Conservation (phyloP, 139 green algal genomes). For the Deuterostichococcus epilithicus region DNA sequence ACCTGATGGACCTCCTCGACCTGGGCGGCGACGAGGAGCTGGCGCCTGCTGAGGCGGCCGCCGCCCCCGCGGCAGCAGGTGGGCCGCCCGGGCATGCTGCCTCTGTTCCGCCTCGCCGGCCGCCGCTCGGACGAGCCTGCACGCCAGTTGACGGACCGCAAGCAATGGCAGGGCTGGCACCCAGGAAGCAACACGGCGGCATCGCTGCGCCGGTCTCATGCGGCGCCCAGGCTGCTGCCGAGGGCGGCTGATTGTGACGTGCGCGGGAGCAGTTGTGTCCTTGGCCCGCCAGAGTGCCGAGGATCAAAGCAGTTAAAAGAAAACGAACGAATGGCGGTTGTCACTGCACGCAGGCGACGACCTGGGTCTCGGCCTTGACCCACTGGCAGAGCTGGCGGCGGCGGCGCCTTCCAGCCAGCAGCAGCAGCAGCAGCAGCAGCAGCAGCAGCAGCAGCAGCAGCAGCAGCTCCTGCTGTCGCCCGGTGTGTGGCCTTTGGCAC, state of each 20-base stretch:
- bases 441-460: slow-evolving; percentile 20
- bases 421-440: slow-evolving; percentile 8
- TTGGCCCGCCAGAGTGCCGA: no score
- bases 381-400: not conserved
- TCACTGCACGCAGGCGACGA: not conserved
- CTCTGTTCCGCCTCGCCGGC: no score
- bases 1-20: slow-evolving; percentile 75
- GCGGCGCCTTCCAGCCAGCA: not conserved
- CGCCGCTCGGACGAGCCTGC: no score
- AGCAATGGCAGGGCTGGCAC: no score
- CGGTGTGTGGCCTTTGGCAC: not conserved
- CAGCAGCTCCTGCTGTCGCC: slow-evolving; percentile 11
- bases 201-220: not conserved
- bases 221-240: slow-evolving; percentile 11
- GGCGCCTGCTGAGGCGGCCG: slow-evolving; percentile 17
- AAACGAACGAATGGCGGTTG: no score
- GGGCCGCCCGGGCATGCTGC: not conserved
- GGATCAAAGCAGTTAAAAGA: no score
- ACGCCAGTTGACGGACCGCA: no score
- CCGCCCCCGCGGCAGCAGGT: slow-evolving; percentile 10
- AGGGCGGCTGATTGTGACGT: slow-evolving; percentile 52
- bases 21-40: slow-evolving; percentile 28
- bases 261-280: slow-evolving; percentile 24
- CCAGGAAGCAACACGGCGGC: slow-evolving; percentile 6
- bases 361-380: not conserved